Base-by-base conservation (phyloP, 2,329 filamentous ascomycete species). In the Lojkania enalia region DNA sequence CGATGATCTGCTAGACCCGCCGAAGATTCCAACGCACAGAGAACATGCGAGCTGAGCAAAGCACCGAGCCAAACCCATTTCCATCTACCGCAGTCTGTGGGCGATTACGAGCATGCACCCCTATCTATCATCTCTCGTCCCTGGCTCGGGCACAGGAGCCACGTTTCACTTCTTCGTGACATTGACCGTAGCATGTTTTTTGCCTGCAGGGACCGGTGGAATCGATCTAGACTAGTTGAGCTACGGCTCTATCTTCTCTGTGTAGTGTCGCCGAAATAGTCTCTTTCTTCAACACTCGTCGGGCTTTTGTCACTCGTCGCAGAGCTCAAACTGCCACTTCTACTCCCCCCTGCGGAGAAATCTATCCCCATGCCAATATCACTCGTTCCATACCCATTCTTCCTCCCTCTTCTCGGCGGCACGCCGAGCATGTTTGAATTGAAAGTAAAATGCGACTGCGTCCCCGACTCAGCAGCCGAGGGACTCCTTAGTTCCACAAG, bases 401-500 rank as follows among this genome's bases (percentile, higher is more conserved):
- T 53, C 18, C 57, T 49, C 13, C 54, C 56, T 14, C 57, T 35
- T 29, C 46, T 39, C 6, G 66, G 64, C 5, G 66, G 65, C 6
- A 70, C 55, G n/a, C 49, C 57, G 16, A 70, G 46, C 30, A 56
- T 57, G 30, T 52, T 54, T 14, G 55, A 51, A 21, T 67, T 59
- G 37, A 67, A 69, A 5, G 59, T 57, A 37, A 70, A 69, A n/a
- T 61, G 60, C 23, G 58, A 51, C 44, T 58, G 58, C 6, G 35
- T 14, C 13, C 49, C 57, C 30, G 48, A 44, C 32, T 58, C 57
- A 14, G 40, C 42, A 37, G 55, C 59, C 37, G 56, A 54, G 15
- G 66, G 64, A 20, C 56, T 61, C 50, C 58, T 66, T 27, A 71
- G 51, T 44, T 71, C 68, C 20, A 70, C 67, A 25, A 67, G 75